Evolutionary conservation across 768 basidiomycete genomes (phyloP), one percentile per base, ranked within the genome.

Genomic region (Xanthoconium purpureum): DNA sequence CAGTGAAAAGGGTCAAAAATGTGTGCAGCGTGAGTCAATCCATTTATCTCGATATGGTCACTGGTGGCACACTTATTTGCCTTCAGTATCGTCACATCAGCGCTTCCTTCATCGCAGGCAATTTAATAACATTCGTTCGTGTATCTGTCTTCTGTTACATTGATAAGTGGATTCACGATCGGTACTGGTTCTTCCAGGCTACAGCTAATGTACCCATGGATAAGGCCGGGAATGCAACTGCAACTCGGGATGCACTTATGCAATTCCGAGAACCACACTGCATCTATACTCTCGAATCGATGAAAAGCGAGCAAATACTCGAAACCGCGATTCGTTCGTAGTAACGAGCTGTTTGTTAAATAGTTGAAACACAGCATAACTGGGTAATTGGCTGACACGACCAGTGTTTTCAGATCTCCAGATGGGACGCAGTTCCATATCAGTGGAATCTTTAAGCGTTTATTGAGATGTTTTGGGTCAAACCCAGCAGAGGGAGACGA

Each of bases 161-260:
- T 6, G 6, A 32, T 2, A 4, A 18, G 39, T 14, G 13, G 5
- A 33, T 45, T 46, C 33, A 54, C n/a, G 30, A 35, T 36, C 5
- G 1, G 3, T 8, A 3, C n/a, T 45, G 15, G 30, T 30, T 33
- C 18, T 18, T 0, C 12, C 36, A 66, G 58, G 40, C 55, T 13
- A 10, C 45, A 48, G 54, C 32, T 3, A 28, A 42, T 30, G 40
- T 67, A 14, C 66, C 60, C n/a, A 20, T 7, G 9, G 58, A 67
- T 48, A 58, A 60, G 49, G 40, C 36, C 33, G 63, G 57, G 6
- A 62, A 67, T 5, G 63, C 68, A 1, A 9, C 18, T n/a, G 44
- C 55, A 8, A 35, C 66, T 33, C 58, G 66, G 46, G 14, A 47
- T 13, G 51, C 68, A 6, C 42, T 66, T 5, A 14, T 54, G 6